Base-by-base conservation (phyloP, 345 rosid genomes). In the Angophora floribunda region DNA sequence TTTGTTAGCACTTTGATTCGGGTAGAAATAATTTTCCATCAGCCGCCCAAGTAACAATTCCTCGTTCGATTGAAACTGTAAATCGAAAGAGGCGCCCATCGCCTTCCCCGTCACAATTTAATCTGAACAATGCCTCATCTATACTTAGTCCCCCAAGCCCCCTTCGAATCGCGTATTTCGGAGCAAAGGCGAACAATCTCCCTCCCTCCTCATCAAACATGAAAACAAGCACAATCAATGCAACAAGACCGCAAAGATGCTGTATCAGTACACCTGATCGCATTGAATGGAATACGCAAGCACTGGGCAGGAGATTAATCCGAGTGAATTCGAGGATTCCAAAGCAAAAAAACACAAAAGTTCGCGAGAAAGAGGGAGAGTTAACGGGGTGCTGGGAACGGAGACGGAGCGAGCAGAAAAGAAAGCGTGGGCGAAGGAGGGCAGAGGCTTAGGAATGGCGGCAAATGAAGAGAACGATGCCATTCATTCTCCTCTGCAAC, bases 401-500 rank as follows among this genome's bases (percentile, higher is more conserved):
- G 90, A 90, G 88, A 59, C 16, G 80, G 85, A 50, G 51, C 88
- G 88, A 85, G 87, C 9, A 14, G 90, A 89, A n/a, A 92, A 90
- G 30, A 90, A 85, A 87, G 80, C 55, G 51, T 89, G 63, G 85
- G 86, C 49, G 88, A 87, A 57, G 30, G 86, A 22, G 24, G 92
- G 87, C 36, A 91, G 89, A 45, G 86, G 89, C 2, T 59, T 32
- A 52, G 89, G 67, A 65, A 92, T 85, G 86, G 92, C 80, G 26
- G 93, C 51, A 13, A 52, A 63, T 16, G 88, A 51, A 57, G 50
- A 24, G 86, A 90, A 89, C 86, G 93, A 90, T 90, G 93, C 32
- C 95, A 86, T 89, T 19, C 51, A 44, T 67, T 87, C 41, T 36
- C 41, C 22, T 52, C 88, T 4, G 30, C 44, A 53, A 51, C 61